Base-by-base conservation (phyloP, 208 protist genomes). In the Herpetomonas samuelpessoai region DNA sequence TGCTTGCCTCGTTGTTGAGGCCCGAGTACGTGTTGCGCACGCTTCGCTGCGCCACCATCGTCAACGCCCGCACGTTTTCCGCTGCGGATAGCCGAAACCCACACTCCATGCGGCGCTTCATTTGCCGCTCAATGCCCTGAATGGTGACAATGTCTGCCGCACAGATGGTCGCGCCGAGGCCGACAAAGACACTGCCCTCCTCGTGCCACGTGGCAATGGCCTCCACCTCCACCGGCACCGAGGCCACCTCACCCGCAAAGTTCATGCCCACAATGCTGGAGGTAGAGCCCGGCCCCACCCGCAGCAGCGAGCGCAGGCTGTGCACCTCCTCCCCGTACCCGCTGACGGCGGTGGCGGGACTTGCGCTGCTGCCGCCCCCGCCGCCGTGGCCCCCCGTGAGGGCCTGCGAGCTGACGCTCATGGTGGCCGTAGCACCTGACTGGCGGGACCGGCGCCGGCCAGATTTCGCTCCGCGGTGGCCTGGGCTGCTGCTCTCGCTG, bases 201-300 rank as follows among this genome's bases (percentile, higher is more conserved):
- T 77, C 66, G 46, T 86, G 71, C 79, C 76, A 86, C 39, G 80
- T 68, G 19, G 75, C 49, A 4, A 64, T 76, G 18, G 84, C 70
- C 27, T 78, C 74, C 41, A 68, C 60, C 30, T 88, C 76, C 19
- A 86, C 71, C 21, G 82, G 80, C 46, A 88, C 76, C 2, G 63
- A 67, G 24, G 68, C 65, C 6, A 94, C 45, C 65, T 91, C 80
- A 2, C 88, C 88, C 4, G 74, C 70, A 10, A 56, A 35, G 57
- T 81, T 90, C 62, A 94, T 80, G 49, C 74, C 84, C 16, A 88
- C 78, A 28, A 91, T 65, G 31, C 54, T 79, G 7, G 84, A 82
- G 25, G 79, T 75, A 44, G 69, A 60, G 49, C 83, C 83, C 2
- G 65, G 56, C 3, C 86, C 86, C 12, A 75, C 52, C 22, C 57